These are phyloP conservation scores for Litchi chinensis DNA, from an alignment of 345 rosid genomes.

Conservation along the genomic window DNA sequence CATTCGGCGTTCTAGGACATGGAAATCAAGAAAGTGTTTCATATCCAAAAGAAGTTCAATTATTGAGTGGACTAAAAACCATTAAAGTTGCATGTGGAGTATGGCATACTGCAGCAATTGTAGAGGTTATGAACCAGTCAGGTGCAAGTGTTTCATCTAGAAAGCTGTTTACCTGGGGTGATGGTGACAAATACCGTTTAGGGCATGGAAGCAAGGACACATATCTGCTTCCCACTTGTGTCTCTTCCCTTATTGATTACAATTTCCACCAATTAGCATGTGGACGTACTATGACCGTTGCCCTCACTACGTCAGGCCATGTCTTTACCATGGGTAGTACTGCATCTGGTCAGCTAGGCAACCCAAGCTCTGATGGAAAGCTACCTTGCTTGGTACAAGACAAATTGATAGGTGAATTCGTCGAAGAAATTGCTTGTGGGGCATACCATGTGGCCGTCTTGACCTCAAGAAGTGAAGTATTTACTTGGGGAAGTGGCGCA, in stretches of 20 bases:
- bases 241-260: constrained; percentile 86
- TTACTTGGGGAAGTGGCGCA: constrained; percentile 94
- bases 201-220: constrained; percentile 93
- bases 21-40: constrained; percentile 77
- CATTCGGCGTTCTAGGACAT: constrained; percentile 87
- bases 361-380: constrained; percentile 67
- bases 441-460: constrained; percentile 81
- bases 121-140: constrained; percentile 67
- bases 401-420: constrained; percentile 84
- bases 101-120: constrained; percentile 97
- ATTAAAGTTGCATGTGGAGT: constrained; percentile 90
- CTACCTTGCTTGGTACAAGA: constrained; percentile 83
- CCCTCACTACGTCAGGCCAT: constrained; percentile 94
- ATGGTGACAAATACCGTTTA: constrained; percentile 82
- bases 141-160: constrained; percentile 55
- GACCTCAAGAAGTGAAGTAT: constrained; percentile 92
- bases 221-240: constrained; percentile 79
- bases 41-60: constrained; percentile 78
- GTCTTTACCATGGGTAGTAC: constrained; percentile 88
- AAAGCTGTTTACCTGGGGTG: constrained; percentile 98
- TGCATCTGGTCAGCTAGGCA: constrained; percentile 80
- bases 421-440: constrained; percentile 91
- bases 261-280: constrained; percentile 88
- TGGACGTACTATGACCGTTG: constrained; percentile 82
- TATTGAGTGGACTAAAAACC: constrained; percentile 68